phyloP scores from a whole-genome alignment of 345 rosid species.

The Anastatica hierochuntica region DNA sequence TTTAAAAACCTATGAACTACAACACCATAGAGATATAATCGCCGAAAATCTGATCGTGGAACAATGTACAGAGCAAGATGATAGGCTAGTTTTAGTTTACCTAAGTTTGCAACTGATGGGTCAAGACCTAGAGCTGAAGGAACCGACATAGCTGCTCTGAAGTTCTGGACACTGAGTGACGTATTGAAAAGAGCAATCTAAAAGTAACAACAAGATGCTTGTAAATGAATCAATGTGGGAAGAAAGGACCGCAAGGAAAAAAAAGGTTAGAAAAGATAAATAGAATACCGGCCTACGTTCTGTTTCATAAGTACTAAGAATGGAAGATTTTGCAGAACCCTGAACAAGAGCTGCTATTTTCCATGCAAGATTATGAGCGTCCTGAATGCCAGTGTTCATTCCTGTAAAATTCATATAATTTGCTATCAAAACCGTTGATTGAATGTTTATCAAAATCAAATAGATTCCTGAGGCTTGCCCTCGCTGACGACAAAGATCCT shows the following conservation, averaged over 20 bases:
- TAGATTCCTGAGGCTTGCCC: too few species aligned
- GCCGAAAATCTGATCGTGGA: neutral
- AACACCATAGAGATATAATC: conserved; percentile 16
- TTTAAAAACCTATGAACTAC: conserved; percentile 57
- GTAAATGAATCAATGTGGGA: conserved; percentile 6
- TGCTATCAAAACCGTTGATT: neutral
- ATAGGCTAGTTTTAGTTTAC: conserved; percentile 25
- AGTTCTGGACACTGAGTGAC: conserved; percentile 77
- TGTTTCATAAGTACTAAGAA: conserved; percentile 65
- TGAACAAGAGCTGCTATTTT: conserved; percentile 59
- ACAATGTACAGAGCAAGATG: too few species aligned
- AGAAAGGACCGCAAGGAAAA: conserved; percentile 1
- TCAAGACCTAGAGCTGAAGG: conserved; percentile 84
- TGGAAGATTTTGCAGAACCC: conserved; percentile 53
- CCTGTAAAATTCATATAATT: conserved; percentile 36
- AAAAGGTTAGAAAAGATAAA: conserved; percentile 17
- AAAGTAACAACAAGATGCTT: conserved; percentile 12
- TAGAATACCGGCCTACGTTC: conserved; percentile 79
- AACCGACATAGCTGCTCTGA: conserved; percentile 83
- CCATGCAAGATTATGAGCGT: conserved; percentile 97
- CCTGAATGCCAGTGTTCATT: conserved; percentile 98
- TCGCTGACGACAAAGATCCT: too few species aligned
- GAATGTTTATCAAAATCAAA: too few species aligned
- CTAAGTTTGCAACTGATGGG: conserved; percentile 72
- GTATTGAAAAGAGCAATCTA: conserved; percentile 79